These are phyloP conservation scores for Sanghuangporus sanghuang DNA, from an alignment of 1,284 basidiomycete species.

Conservation along the genomic window DNA sequence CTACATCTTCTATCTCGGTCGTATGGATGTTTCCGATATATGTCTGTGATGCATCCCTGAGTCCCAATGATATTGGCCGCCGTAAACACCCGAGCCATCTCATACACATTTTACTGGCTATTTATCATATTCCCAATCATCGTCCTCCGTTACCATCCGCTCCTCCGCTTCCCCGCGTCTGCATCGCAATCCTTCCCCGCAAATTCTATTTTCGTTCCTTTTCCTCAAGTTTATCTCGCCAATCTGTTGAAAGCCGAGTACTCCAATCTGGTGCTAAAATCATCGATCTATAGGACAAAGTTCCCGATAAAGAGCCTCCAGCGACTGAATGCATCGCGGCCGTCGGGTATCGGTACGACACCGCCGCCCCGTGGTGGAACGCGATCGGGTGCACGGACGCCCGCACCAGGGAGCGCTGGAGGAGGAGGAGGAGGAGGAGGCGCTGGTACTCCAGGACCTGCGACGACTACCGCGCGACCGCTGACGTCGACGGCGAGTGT, in stretches of 20 bases:
- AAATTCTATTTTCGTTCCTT: background rate
- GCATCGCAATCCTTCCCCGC: background rate
- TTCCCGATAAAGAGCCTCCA: slow-evolving; percentile 88
- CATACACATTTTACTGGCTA: background rate
- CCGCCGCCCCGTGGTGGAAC: slow-evolving; percentile 5
- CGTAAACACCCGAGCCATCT: slow-evolving; percentile 10
- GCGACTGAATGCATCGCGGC: slow-evolving; percentile 61
- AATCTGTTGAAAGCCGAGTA: background rate
- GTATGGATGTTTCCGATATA: background rate
- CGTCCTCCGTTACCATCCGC: background rate
- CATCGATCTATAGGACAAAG: slow-evolving; percentile 59
- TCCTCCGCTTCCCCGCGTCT: background rate
- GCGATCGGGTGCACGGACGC: slow-evolving; percentile 4
- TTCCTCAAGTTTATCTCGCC: slow-evolving; percentile 10
- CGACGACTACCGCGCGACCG: background rate
- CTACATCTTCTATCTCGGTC: background rate
- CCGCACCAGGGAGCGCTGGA: background rate
- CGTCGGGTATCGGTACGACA: slow-evolving; percentile 20
- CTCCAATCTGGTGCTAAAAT: background rate
- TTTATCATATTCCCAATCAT: no score
- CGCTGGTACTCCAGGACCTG: background rate
- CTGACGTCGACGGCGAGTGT: background rate
- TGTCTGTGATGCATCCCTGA: background rate
- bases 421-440: background rate
- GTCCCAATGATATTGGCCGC: background rate